These are phyloP conservation scores for Colletotrichum tanaceti DNA, from an alignment of 2,329 filamentous ascomycete species.

Conservation along the genomic window DNA sequence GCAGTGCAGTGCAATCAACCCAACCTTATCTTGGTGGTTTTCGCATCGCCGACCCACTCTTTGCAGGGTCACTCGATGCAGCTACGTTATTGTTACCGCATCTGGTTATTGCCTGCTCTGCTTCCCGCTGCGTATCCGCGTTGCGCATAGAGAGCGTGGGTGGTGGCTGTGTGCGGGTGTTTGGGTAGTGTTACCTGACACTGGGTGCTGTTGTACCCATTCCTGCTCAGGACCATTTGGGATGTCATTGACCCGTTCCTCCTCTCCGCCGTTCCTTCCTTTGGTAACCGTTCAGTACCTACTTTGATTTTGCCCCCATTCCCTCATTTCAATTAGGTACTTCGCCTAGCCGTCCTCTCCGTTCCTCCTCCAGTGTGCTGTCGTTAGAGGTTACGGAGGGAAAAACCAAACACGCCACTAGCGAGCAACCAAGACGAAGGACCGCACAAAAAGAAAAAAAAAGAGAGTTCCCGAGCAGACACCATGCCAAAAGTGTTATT, in stretches of 20 bases:
- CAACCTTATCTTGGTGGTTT: slow-evolving; percentile 32
- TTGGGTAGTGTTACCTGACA: neutral
- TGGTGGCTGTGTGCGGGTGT: slow-evolving; percentile 18
- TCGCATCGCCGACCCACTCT: slow-evolving; percentile 17
- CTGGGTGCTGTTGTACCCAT: slow-evolving; percentile 16
- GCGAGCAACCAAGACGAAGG: neutral
- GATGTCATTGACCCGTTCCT: slow-evolving; percentile 13
- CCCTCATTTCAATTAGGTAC: slow-evolving; percentile 1
- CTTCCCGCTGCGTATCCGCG: slow-evolving; percentile 31
- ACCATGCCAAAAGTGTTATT: slow-evolving; percentile 7
- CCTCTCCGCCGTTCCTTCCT: slow-evolving; percentile 12
- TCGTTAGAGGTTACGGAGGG: slow-evolving; percentile 2
- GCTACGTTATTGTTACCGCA: slow-evolving; percentile 26
- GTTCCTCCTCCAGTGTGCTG: slow-evolving; percentile 3
- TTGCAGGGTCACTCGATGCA: slow-evolving; percentile 2
- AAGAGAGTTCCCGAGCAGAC: neutral
- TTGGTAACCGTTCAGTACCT: slow-evolving; percentile 6
- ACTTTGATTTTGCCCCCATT: slow-evolving; percentile 1
- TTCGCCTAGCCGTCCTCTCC: neutral
- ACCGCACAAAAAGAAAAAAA: neutral
- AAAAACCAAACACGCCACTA: slow-evolving; percentile 17
- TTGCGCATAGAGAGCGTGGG: neutral
- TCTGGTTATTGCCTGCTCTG: slow-evolving; percentile 15
- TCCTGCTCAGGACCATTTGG: neutral
- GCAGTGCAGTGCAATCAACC: slow-evolving; percentile 4